Evolutionary conservation across 306 rosid genomes (phyloP), one percentile per base, ranked within the genome.

Genomic region (Morella rubra): DNA sequence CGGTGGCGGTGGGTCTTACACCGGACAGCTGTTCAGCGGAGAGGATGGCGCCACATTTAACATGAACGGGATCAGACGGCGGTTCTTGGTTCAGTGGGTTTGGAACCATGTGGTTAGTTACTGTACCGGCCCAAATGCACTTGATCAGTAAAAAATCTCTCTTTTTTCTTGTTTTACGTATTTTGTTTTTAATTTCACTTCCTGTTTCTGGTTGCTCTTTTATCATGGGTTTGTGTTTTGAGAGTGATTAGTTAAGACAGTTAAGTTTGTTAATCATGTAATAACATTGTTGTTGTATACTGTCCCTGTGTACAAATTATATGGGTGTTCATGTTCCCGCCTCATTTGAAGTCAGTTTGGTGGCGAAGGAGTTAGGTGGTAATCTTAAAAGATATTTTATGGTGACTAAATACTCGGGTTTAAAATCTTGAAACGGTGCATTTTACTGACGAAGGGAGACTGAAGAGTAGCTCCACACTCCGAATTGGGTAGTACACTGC

Each of bases 71-170:
- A 88, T 95, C 86, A 73, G 98, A 79, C 90, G 98, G 50, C 84
- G 80, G 85, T 95, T 76, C 82, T 76, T 95, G 78, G 96, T 95
- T 45, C 98, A 95, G 96, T 95, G 98, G 98, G 80, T 95, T 51
- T 95, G 98, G 98, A 95, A 87, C 65, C 97, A 92, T 74, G 46
- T 90, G 71, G 74, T 95, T 56, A 90, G 76, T 84, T 95, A 90
- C 89, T 95, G 98, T 84, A 89, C 93, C 47, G 98, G 98, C 22
- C 98, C 98, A 14, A 95, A 95, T 89, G 98, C 98, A 1, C 92
- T 95, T 1, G 97, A 95, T 81, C 93, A 83, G 86, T 88, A 85
- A 82, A 60, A 2, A 0, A 1, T 32, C 4, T 72, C n/a, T 51
- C 15, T 46, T 61, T 24, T 9, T 52, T 59, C 70, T 77, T 56